Evolutionary conservation across 2,329 filamentous ascomycete genomes (phyloP).

Genomic region (Dactylellina cionopaga): DNA sequence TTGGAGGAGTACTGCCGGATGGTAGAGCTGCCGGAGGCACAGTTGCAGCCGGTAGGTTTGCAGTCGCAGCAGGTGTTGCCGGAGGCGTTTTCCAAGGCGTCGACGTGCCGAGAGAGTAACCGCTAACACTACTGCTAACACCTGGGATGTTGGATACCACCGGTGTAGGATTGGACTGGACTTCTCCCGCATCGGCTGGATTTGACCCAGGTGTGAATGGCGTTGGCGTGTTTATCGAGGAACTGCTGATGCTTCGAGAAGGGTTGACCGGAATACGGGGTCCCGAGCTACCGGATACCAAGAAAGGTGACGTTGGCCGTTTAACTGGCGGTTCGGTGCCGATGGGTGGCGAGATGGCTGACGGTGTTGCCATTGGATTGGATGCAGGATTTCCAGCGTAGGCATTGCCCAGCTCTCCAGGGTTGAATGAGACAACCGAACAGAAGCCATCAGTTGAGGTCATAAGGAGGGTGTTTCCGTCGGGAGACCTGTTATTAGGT

Average conservation of each 20-base stretch:
- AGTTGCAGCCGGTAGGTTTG: slow-evolving; percentile 63
- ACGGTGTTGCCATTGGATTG: slow-evolving; percentile 35
- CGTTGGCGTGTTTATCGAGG: slow-evolving; percentile 74
- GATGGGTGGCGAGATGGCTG: slow-evolving; percentile 31
- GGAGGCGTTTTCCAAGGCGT: slow-evolving; percentile 68
- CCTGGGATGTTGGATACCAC: slow-evolving; percentile 47
- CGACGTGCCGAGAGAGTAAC: slow-evolving; percentile 69
- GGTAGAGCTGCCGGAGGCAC: slow-evolving; percentile 73
- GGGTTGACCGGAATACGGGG: slow-evolving; percentile 26
- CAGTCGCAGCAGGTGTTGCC: slow-evolving; percentile 69
- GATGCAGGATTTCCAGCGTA: slow-evolving; percentile 72
- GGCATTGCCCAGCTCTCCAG: slow-evolving; percentile 83
- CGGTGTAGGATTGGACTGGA: slow-evolving; percentile 45
- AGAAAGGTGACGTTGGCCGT: slow-evolving; percentile 59
- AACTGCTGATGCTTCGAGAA: slow-evolving; percentile 61
- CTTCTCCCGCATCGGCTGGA: slow-evolving; percentile 22
- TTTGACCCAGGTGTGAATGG: slow-evolving; percentile 68
- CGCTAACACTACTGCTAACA: slow-evolving; percentile 67
- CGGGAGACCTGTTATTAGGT: slow-evolving; percentile 71
- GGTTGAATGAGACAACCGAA: slow-evolving; percentile 83
- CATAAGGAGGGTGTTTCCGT: slow-evolving; percentile 83
- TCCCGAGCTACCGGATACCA: slow-evolving; percentile 54
- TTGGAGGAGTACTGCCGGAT: slow-evolving; percentile 64
- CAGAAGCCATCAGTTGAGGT: slow-evolving; percentile 99
- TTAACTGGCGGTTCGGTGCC: slow-evolving; percentile 58